These are phyloP conservation scores for Sporothrix pseudoabietina DNA, from an alignment of 2,329 filamentous ascomycete species.

Conservation along the genomic window DNA sequence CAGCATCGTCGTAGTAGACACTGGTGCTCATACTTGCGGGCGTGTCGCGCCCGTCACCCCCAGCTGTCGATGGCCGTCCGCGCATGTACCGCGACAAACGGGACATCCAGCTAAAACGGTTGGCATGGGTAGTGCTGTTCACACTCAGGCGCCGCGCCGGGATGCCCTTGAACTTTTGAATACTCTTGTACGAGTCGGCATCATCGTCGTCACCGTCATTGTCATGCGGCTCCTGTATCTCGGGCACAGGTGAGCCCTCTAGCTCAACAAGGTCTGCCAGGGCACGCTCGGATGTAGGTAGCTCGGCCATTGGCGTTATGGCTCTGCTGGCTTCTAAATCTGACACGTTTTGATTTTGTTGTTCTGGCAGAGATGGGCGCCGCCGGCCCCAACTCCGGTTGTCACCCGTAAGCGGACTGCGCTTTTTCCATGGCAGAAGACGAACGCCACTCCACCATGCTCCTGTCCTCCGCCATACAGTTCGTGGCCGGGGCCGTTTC, in stretches of 20 bases:
- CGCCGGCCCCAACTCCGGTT: neutral
- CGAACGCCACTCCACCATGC: conserved; percentile 1
- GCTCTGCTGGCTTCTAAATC: neutral
- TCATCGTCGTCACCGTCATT: neutral
- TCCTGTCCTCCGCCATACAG: neutral
- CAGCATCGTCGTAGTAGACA: conserved; percentile 16
- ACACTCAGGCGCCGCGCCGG: neutral
- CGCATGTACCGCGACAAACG: conserved; percentile 33
- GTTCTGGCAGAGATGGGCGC: neutral
- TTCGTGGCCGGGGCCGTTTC: neutral
- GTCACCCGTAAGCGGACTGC: conserved; percentile 8
- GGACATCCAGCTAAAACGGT: conserved; percentile 35
- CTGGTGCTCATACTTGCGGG: neutral
- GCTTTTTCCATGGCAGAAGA: neutral
- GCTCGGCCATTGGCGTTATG: conserved; percentile 9
- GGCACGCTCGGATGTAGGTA: conserved; percentile 1
- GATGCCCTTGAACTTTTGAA: conserved; percentile 24
- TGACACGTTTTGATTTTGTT: neutral
- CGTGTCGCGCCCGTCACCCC: neutral
- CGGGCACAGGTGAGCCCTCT: neutral
- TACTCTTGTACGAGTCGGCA: conserved; percentile 7
- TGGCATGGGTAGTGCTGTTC: neutral
- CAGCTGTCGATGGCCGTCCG: neutral
- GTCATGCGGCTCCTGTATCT: neutral
- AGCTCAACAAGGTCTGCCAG: conserved; percentile 14